phyloP scores from a whole-genome alignment of 2,329 filamentous ascomycete genomes.

The Bisporella sp. region DNA sequence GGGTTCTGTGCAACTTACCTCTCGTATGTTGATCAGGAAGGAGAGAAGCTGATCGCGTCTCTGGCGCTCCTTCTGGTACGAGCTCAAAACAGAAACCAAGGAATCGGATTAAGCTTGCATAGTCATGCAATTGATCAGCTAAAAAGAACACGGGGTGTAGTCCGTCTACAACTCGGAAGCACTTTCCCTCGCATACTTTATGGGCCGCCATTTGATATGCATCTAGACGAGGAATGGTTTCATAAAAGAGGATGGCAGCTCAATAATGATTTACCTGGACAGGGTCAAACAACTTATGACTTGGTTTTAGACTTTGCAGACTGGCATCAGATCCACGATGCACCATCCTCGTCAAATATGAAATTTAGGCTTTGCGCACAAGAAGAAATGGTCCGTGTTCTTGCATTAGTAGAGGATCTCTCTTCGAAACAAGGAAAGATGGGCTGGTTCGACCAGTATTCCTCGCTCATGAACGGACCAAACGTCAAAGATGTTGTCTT shows the following conservation, averaged over 20 bases:
- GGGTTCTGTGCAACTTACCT: slow-evolving; percentile 56
- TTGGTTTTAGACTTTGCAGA: slow-evolving; percentile 47
- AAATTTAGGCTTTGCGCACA: slow-evolving; percentile 23
- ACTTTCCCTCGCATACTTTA: slow-evolving; percentile 52
- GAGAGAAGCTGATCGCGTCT: slow-evolving; percentile 47
- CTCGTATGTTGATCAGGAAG: slow-evolving; percentile 46
- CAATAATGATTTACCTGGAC: slow-evolving; percentile 35
- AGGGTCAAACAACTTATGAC: slow-evolving; percentile 44
- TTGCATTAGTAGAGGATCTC: slow-evolving; percentile 43
- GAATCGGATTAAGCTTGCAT: slow-evolving; percentile 47
- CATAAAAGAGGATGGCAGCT: slow-evolving; percentile 46
- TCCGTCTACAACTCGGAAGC: slow-evolving; percentile 48
- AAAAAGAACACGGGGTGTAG: slow-evolving; percentile 42
- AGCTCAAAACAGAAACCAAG: slow-evolving; percentile 38
- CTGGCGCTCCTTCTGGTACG: slow-evolving; percentile 47
- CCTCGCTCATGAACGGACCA: slow-evolving; percentile 39
- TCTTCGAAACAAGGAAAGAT: slow-evolving; percentile 40
- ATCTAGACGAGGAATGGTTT: slow-evolving; percentile 43
- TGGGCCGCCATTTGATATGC: slow-evolving; percentile 40
- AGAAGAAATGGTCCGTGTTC: slow-evolving; percentile 38
- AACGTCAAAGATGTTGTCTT: slow-evolving; percentile 47
- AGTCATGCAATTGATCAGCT: slow-evolving; percentile 43
- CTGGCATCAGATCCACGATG: slow-evolving; percentile 30
- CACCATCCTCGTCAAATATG: slow-evolving; percentile 36
- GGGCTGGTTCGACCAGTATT: slow-evolving; percentile 55